Base-by-base conservation (phyloP, 306 rosid genomes). In the Citrullus amarus region DNA sequence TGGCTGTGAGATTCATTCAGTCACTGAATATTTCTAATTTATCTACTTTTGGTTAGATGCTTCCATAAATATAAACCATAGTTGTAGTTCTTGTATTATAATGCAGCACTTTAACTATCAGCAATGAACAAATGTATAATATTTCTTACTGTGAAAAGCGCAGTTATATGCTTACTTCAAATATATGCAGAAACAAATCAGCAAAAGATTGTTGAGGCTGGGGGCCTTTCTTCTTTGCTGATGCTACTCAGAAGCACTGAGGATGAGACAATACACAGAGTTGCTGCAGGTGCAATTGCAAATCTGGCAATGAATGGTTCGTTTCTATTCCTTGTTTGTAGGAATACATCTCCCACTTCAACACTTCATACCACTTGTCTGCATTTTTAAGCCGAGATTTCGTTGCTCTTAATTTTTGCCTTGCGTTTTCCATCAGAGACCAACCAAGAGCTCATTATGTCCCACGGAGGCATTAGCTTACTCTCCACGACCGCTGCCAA, bases 241-340 rank as follows among this genome's bases (percentile, higher is more conserved):
- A 88, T 79, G 76, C 87, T 96, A 77, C 97, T 96, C 58, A 89
- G 85, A 85, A 91, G 85, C 87, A 83, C 97, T 9, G 88, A 90
- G 75, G 97, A 96, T 65, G 99, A 96, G 86, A 92, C 97, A 79
- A 90, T 96, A 83, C 98, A 91, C 76, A 88, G 99, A 91, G 99
- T 96, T 81, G 98, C 98, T n/a, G 98, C 99, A 6, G 99, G 99
- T 60, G 99, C 99, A 77, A 93, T 96, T 48, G 99, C 99, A 41
- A 96, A 96, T 82, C 87, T 96, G 79, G 99, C 99, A 81, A 96
- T 96, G 99, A 96, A 93, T 46, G 98, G 99, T 96, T 87, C 80
- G 79, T 46, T 38, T 73, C 14, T 32, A 8, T 73, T 30, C 61
- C 59, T 72, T 72, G 25, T 74, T 34, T 4, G 17, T 11, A 9